Conservation (phyloP, 2,329 filamentous ascomycete genomes). For the Hymenotorrendiella dingleyae region DNA sequence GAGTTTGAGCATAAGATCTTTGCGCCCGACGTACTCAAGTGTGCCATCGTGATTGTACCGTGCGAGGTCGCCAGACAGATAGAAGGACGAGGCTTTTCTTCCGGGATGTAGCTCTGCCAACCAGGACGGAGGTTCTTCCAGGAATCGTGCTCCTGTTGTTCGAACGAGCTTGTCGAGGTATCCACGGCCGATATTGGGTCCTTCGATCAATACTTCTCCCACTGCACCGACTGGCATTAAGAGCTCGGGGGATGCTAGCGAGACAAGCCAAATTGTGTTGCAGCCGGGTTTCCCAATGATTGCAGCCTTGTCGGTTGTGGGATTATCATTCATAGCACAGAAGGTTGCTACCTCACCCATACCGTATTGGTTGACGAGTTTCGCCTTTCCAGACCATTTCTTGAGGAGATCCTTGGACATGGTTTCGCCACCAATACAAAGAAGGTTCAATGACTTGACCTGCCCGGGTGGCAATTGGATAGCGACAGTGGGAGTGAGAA, state of each 20-base stretch:
- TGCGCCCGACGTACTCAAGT: constrained; percentile 1
- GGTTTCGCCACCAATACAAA: not conserved
- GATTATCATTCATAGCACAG: not conserved
- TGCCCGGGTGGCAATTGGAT: not conserved
- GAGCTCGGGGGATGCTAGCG: not conserved
- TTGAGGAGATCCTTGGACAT: not conserved
- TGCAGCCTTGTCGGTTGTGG: not conserved
- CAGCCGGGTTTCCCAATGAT: not conserved
- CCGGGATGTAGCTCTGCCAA: not conserved
- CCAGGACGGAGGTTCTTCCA: not conserved
- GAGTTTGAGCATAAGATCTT: not conserved
- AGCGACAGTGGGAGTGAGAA: not conserved
- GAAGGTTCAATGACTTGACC: not conserved
- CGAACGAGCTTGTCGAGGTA: not conserved
- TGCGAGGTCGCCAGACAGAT: not conserved
- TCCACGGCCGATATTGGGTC: not conserved
- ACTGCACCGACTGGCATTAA: not conserved
- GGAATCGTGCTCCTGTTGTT: not conserved
- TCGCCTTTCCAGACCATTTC: not conserved
- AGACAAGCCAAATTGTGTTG: not conserved
- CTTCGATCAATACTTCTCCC: constrained; percentile 1
- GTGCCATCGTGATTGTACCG: not conserved
- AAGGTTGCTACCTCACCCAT: constrained; percentile 2
- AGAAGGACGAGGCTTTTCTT: not conserved
- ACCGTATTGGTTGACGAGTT: constrained; percentile 1